These are phyloP conservation scores for Thelephora terrestris DNA, from an alignment of 1,284 basidiomycete species.

Conservation along the genomic window DNA sequence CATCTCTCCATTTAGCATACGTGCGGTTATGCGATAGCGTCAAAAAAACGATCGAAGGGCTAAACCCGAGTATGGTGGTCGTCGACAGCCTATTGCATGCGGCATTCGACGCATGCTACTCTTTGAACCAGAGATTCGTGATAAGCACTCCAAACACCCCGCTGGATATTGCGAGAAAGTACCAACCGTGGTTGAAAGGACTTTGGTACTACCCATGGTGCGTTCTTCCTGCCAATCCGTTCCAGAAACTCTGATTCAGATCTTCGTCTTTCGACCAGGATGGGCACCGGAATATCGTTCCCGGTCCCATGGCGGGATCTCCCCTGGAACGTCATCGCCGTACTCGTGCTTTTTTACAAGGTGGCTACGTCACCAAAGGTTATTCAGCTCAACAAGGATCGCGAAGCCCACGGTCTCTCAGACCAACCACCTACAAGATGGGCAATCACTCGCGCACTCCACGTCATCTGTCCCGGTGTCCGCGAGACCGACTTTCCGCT, in stretches of 20 bases:
- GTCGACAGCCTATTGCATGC: too few relatives aligned
- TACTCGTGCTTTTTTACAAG: constrained; percentile 4
- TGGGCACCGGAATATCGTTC: constrained; percentile 8
- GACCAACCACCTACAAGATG: constrained; percentile 6
- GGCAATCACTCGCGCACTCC: constrained; percentile 6
- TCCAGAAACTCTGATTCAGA: not conserved
- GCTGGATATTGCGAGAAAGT: constrained; percentile 7
- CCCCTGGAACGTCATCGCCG: constrained; percentile 9
- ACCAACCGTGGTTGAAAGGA: constrained; percentile 8
- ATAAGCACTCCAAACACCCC: constrained; percentile 7
- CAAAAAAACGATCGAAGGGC: too few relatives aligned
- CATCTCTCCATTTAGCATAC: too few relatives aligned
- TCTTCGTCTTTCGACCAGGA: not conserved
- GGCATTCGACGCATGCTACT: too few relatives aligned
- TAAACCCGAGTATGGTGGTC: too few relatives aligned
- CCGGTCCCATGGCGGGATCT: constrained; percentile 8
- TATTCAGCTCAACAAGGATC: constrained; percentile 4
- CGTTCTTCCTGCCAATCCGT: not conserved
- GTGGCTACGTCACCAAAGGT: constrained; percentile 7
- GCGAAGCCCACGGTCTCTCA: constrained; percentile 7
- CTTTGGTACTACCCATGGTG: constrained; percentile 11
- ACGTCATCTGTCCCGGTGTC: constrained; percentile 8
- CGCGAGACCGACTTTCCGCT: constrained; percentile 11
- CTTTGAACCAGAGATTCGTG: too few relatives aligned
- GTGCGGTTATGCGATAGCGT: too few relatives aligned